Conservation (phyloP, 768 basidiomycete genomes). For the Filobasidium wieringae region DNA sequence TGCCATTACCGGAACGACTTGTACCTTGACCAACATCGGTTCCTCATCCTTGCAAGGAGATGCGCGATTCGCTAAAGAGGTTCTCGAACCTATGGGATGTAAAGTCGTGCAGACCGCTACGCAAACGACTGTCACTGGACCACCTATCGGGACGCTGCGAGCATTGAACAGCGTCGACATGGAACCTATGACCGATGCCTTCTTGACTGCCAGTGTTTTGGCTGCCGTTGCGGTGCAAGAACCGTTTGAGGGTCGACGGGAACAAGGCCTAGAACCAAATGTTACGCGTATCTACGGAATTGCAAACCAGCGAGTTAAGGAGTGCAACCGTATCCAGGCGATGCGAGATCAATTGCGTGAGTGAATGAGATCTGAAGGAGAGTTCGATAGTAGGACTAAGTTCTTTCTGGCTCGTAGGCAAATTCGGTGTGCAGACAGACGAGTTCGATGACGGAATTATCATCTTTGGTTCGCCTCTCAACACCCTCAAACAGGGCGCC, state of each 20-base stretch:
- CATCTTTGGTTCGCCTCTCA: constrained; percentile 63
- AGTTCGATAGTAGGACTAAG: too few species aligned
- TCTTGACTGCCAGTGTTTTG: constrained; percentile 84
- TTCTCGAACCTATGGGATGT: constrained; percentile 92
- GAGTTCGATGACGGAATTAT: constrained; percentile 90
- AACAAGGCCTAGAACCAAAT: constrained; percentile 27
- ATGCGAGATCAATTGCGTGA: constrained; percentile 91
- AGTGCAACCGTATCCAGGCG: constrained; percentile 89
- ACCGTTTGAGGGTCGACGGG: constrained; percentile 12
- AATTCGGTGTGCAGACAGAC: constrained; percentile 83
- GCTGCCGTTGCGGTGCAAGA: constrained; percentile 60
- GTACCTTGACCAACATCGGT: constrained; percentile 87
- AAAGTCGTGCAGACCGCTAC: constrained; percentile 72
- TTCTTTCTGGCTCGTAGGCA: constrained; percentile 46
- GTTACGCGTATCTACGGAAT: constrained; percentile 83
- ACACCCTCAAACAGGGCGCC: constrained; percentile 54
- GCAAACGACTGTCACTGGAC: constrained; percentile 84
- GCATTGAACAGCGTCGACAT: constrained; percentile 83
- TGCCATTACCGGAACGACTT: constrained; percentile 90
- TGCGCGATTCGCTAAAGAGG: constrained; percentile 83
- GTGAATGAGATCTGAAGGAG: too few species aligned
- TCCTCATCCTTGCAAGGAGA: constrained; percentile 89
- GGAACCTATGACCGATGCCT: constrained; percentile 99
- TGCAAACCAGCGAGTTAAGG: constrained; percentile 96
- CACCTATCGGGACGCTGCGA: constrained; percentile 64